Base-by-base conservation (phyloP, 164 flowering plant genomes). In the Sedum album region DNA sequence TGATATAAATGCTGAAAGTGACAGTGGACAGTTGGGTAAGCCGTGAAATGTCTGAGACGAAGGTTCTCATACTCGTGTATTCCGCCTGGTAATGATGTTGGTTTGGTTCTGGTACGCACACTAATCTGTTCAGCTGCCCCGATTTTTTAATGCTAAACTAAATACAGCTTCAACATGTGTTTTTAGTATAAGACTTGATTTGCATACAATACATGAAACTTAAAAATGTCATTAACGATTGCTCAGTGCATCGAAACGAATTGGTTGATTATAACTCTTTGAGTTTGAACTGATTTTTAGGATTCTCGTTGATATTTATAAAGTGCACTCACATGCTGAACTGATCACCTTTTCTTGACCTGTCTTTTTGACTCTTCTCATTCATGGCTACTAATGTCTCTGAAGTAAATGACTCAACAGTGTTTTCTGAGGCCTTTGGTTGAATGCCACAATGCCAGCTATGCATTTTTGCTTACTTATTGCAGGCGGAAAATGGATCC, bases 1-100 rank as follows among this genome's bases (percentile, higher is more conserved):
- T 57, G 62, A 57, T 57, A 57, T 57, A 57, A 57, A 28, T 57
- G 62, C 14, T 57, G 62, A 26, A 28, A 57, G 62, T 57, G 33
- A 28, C 62, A 28, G 33, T 57, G n/a, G 18, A 28, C 62, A 4
- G 33, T 57, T 20, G 11, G 33, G 15, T 13, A 51, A 51, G 20
- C 31, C 31, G 33, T 57, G 31, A 57, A 57, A 26, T 57, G 57
- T 51, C 18, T 23, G 26, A 21, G 57, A 21, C 11, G 21, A 13
- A 51, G 57, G 26, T 21, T 2, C 21, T 51, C 57, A 23, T 23
- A 5, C 57, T 51, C 28, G 3, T 23, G 20, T 57, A 57, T 28
- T 28, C 7, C 31, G 62, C 2, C 17, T 26, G n/a, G 4, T 13
- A 26, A 20, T 13, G 28, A 57, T 28, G 33, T 57, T 57, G 4